Evolutionary conservation across 2,329 filamentous ascomycete genomes (phyloP), one percentile per base, ranked within the genome.

Genomic region (Pseudogymnoascus sp.): DNA sequence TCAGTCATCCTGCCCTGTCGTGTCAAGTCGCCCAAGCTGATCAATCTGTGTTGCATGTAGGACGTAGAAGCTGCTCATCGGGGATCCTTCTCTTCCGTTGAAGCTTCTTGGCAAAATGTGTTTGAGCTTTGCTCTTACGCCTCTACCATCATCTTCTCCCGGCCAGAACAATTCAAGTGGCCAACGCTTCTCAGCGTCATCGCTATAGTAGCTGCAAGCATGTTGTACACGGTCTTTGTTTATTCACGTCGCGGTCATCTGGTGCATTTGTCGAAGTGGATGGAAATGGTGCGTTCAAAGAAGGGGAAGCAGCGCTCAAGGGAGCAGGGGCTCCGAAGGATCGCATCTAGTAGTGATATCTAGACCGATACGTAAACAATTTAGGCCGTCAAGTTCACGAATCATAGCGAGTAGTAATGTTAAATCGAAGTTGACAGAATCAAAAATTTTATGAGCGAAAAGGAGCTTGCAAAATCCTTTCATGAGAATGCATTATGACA

Each of bases 91-190:
- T 91, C 88, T 0, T 77, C 86, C 0, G 80, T 84, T 6, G 89
- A 92, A 72, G 81, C 85, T 7, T 80, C 84, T 0, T 79, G 86
- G 40, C 89, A 92, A 71, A 91, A 86, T 65, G 67, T 82, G 0
- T 91, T 90, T 65, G 88, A 92, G 72, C 78, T 91, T 59, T 73
- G 85, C 1, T 86, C 87, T 0, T 91, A 84, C 69, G 79, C 79
- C 0, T 80, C 81, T 0, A 92, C 89, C 0, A 84, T 90, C 64
- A 70, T 86, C 3, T 90, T 86, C 65, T 78, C 82, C 0, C 75
- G 76, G 0, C 88, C 88, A 0, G 78, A 81, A 3, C 80, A 89
- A 68, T 92, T 92, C 71, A 77, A 77, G 63, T 86, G 82, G 70
- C 87, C 88, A 0, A 81, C 84, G 0, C 71, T 82, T 5, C 78